Base-by-base conservation (phyloP, 139 green algal species). In the Chlorella sp. region DNA sequence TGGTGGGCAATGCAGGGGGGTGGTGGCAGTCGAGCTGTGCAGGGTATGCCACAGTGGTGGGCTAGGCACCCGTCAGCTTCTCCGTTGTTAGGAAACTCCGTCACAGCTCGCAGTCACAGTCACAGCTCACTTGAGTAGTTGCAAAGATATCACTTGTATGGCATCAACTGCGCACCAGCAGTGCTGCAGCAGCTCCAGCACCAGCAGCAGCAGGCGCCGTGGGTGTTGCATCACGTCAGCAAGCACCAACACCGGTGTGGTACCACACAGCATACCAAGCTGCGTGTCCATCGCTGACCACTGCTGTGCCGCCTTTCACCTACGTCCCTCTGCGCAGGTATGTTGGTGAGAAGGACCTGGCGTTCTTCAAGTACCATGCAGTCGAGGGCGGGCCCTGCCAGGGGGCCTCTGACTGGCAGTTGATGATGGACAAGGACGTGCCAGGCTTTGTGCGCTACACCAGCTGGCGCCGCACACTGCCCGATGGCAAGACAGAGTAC, bases 401-500 rank as follows among this genome's bases (percentile, higher is more conserved):
- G 2, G 77, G 77, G 6, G 77, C 74, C 1, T 33, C 67, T 5
- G 26, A 35, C 17, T 91, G 86, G 87, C 83, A 91, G 42, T 5
- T 81, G 4, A 85, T 96, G 81, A 89, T 92, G 77, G 66, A 90
- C 26, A 90, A 91, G 76, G 72, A 86, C 0, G 80, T 92, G 6
- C 74, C 77, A 10, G 77, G 80, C 24, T 62, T 72, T 5, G 50
- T 90, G 31, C 84, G 72, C n/a, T 97, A 96, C 80, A 80, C 66
- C 26, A 83, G 85, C 17, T 94, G 82, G 81, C 84, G 89, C 3
- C 80, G 89, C 35, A 84, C 77, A 0, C 76, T 71, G 74, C 72
- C 88, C 80, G 77, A 77, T 51, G 89, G 89, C 50, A 93, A 91
- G 72, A 94, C 90, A 5, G 92, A 97, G 83, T 97, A 97, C 87